Percentiles rank a stretch among this genome's conserved stretches.
Conservation (phyloP, 176 grass and related monocot genomes). For the Bothriochloa decipiens region DNA sequence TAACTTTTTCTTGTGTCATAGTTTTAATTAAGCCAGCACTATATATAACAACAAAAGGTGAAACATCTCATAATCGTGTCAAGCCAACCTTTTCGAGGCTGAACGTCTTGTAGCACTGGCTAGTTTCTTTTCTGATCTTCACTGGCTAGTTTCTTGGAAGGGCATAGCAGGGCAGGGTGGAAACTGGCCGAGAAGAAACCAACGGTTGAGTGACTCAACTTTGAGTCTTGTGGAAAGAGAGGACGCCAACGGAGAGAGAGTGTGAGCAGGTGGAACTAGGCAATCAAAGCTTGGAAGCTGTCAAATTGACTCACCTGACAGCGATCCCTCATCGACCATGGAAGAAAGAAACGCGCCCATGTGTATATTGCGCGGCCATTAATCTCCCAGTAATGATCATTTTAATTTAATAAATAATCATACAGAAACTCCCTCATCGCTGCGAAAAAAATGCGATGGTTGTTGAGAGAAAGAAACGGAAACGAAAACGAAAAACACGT, state of each 20-base stretch:
- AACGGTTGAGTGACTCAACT: neutral
- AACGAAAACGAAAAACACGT: neutral
- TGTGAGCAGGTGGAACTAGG: slow-evolving; percentile 35
- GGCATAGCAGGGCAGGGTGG: neutral
- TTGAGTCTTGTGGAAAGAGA: neutral
- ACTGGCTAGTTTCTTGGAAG: neutral
- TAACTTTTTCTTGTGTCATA: neutral
- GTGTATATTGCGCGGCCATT: neutral
- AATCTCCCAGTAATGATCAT: neutral
- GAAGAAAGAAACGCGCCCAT: neutral
- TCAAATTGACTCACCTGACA: slow-evolving; percentile 29
- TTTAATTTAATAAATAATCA: neutral
- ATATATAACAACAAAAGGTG: neutral
- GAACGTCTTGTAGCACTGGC: neutral
- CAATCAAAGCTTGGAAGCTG: slow-evolving; percentile 27
- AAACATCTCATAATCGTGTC: neutral
- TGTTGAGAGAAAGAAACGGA: neutral
- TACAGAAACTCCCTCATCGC: neutral
- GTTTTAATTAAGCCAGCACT: neutral
- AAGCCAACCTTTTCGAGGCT: neutral
- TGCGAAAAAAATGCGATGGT: neutral
- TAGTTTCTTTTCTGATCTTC: no score
- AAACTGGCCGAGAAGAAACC: neutral
- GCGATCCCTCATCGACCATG: slow-evolving; percentile 34
- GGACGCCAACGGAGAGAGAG: neutral